These are phyloP conservation scores for Fistulinella staudtii DNA, from an alignment of 1,284 basidiomycete species.

Conservation along the genomic window DNA sequence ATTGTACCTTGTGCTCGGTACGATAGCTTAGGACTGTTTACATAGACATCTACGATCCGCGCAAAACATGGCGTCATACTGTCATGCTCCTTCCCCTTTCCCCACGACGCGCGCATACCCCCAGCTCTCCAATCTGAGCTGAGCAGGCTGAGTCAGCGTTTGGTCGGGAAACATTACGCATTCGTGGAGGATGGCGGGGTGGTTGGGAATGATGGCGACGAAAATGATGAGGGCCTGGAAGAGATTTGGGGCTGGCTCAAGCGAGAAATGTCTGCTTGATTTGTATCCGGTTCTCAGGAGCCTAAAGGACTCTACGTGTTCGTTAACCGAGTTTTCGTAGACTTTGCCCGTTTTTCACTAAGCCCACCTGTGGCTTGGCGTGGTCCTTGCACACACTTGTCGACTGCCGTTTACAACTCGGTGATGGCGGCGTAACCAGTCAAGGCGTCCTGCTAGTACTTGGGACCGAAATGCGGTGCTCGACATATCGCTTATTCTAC, in stretches of 20 bases:
- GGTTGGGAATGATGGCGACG: background rate
- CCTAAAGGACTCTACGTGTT: background rate
- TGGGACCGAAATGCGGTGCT: no score
- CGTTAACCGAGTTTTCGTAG: background rate
- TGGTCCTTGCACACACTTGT: no score
- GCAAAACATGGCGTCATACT: conserved; percentile 63
- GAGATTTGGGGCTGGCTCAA: conserved; percentile 26
- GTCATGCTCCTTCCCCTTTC: conserved; percentile 41
- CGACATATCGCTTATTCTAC: no score
- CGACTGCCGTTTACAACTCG: no score
- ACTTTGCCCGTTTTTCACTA: no score
- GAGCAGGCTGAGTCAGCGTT: conserved; percentile 22
- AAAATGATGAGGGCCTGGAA: background rate
- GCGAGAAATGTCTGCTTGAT: conserved; percentile 17
- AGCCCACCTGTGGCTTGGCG: no score
- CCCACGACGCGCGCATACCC: conserved; percentile 15
- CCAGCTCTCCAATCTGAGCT: conserved; percentile 16
- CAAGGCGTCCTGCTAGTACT: no score
- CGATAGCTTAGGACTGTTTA: background rate
- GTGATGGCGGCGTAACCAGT: no score
- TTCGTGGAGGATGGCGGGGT: conserved; percentile 36
- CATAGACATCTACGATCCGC: conserved; percentile 34
- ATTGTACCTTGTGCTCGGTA: conserved; percentile 5
- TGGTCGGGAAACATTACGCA: conserved; percentile 48
- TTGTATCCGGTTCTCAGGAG: background rate